A percentile compares a stretch with the other conserved stretches of the same genome.
phyloP scores from a whole-genome alignment of 2,329 filamentous ascomycete genomes.

The Penicillium brasilianum region DNA sequence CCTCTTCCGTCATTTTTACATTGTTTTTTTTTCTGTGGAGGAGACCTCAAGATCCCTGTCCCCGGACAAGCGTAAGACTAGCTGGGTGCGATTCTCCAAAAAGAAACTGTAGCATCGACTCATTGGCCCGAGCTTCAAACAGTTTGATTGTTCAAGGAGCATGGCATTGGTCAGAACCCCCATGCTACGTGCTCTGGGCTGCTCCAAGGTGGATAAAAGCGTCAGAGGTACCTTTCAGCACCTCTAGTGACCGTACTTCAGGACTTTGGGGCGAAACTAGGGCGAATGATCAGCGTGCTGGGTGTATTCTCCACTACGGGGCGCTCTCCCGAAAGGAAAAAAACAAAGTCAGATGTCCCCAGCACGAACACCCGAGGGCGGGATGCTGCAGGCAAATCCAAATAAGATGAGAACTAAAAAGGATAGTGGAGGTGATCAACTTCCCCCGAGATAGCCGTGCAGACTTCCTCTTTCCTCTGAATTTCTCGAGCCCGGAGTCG shows the following conservation, averaged over 20 bases:
- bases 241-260: not conserved
- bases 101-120: conserved; percentile 34
- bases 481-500: conserved; percentile 22
- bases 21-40: conserved; percentile 17
- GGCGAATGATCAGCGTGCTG: conserved; percentile 19
- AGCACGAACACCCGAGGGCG: conserved; percentile 40
- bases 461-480: conserved; percentile 30
- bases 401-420: conserved; percentile 43
- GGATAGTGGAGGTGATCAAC: conserved; percentile 41
- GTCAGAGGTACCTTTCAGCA: conserved; percentile 1
- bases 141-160: conserved; percentile 34
- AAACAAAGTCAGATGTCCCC: conserved; percentile 38
- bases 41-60: conserved; percentile 19
- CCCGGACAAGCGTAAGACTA: conserved; percentile 11
- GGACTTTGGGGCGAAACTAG: conserved; percentile 17
- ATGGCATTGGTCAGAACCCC: conserved; percentile 35
- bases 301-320: conserved; percentile 33
- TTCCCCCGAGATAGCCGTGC: conserved; percentile 39
- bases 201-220: conserved; percentile 26
- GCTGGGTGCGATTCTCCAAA: conserved; percentile 21
- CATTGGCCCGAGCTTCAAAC: conserved; percentile 25
- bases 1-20: not conserved
- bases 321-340: conserved; percentile 24
- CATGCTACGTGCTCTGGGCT: conserved; percentile 38
- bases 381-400: conserved; percentile 39